Base-by-base conservation (phyloP, 1,139 yeast species). In the Scheffersomyces segobiensis region DNA sequence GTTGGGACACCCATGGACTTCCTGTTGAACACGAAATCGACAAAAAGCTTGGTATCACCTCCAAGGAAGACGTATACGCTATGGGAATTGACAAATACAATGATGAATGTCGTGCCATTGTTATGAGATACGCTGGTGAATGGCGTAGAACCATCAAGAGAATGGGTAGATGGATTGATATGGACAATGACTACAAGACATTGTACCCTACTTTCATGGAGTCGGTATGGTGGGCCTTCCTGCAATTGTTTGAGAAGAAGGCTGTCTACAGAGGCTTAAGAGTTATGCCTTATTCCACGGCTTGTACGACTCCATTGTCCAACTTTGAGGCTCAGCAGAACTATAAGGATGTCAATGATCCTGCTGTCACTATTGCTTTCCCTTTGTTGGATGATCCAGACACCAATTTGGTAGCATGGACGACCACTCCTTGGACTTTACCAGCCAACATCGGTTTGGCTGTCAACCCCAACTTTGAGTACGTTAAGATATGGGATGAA, bases 1-100 rank as follows among this genome's bases (percentile, higher is more conserved):
- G 99, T 61, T 95, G 99, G 99, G 99, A 95, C 77, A 95, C 99
- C 57, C 99, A 95, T 74, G 99, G 99, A 58, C 87, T 95, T 66
- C 99, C 99, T 55, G 93, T 95, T 59, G 99, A 95, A 79, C 97
- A 95, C 75, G 98, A 93, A 76, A 95, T 95, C 67, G 99, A 95
- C 90, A 95, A 95, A 88, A 91, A 91, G 72, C 85, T 95, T 67
- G 97, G 97, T 52, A 92, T 95, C 77, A 88, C 91, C 59, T 91
- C 97, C 67, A 95, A 93, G 76, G 95, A 91, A 56, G 99, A 96
- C 71, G 99, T 95, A 58, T 87, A 92, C 88, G 85, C 86, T 57
- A 84, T 91, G 87, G 99, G 99, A 68, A 90, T 95, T 67, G 97
- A 86, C 74, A 91, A 92, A 73, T 95, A 95, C 79, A 95, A 96